These are phyloP conservation scores for Leucocoprinus leucothites DNA, from an alignment of 768 basidiomycete genomes.

Conservation along the genomic window DNA sequence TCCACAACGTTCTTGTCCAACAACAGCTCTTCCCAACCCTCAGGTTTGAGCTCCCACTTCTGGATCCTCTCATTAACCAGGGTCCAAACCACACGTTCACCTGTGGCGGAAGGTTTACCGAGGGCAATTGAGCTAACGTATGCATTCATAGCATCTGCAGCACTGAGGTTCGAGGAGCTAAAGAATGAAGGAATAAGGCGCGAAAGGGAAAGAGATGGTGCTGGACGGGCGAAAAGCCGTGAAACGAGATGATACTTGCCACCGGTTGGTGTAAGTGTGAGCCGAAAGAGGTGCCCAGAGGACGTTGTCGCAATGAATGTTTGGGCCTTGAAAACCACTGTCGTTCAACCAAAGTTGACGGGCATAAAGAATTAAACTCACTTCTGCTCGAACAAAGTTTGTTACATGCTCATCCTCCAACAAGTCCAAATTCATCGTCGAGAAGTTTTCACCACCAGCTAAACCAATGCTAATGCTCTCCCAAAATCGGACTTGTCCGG, in stretches of 20 bases:
- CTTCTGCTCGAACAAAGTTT: conserved; percentile 62
- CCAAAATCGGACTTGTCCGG: conserved; percentile 83
- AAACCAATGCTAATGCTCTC: conserved; percentile 82
- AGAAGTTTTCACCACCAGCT: conserved; percentile 72
- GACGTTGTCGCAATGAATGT: conserved; percentile 71
- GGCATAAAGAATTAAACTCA: conserved; percentile 30
- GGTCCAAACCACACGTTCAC: conserved; percentile 62
- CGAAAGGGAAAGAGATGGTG: conserved; percentile 40
- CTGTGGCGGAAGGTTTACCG: conserved; percentile 36
- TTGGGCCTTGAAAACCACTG: conserved; percentile 42
- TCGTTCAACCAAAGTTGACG: background rate
- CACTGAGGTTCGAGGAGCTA: conserved; percentile 37
- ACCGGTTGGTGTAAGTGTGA: conserved; percentile 62
- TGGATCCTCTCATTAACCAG: conserved; percentile 67
- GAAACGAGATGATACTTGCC: conserved; percentile 62
- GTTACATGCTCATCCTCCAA: conserved; percentile 58
- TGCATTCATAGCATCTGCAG: conserved; percentile 32
- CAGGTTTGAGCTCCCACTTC: conserved; percentile 63
- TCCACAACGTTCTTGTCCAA: conserved; percentile 54
- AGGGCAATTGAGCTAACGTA: conserved; percentile 66
- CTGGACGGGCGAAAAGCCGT: conserved; percentile 58
- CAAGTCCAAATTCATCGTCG: conserved; percentile 46
- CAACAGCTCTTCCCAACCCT: conserved; percentile 68
- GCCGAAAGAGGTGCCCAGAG: conserved; percentile 59
- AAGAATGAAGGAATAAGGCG: conserved; percentile 41